Base-by-base conservation (phyloP, 2,329 filamentous ascomycete genomes). In the Aaosphaeria arxii region DNA sequence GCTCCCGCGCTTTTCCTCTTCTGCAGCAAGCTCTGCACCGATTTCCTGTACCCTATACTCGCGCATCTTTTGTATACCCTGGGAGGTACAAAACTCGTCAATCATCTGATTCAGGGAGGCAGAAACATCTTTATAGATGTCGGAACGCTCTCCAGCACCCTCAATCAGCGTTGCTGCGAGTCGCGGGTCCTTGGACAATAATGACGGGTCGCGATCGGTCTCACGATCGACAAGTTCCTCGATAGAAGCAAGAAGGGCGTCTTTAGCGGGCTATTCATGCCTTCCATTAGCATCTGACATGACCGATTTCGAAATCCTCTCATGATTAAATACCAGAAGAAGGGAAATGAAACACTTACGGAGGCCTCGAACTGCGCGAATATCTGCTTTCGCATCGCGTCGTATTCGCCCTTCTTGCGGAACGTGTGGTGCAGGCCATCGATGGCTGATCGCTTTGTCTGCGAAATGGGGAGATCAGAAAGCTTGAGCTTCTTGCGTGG, bases 341-440 rank as follows among this genome's bases (percentile, higher is more conserved):
- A 36, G 4, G 33, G 9, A 36, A 11, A 9, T 13, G 30, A 30
- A 42, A 38, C 49, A 58, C 80, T 49, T 78, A 89, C 87, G 57
- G 83, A 85, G 30, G 81, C 79, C 61, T 85, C 83, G 57, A 89
- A 89, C 49, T 88, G 84, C 41, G 87, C 82, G 81, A 88, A 90
- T 7, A 89, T 79, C 59, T 88, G 81, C 65, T 90, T 91, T 52
- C 88, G 84, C 54, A 91, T 81, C 11, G 80, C 75, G 70, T 94
- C 89, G 63, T 91, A 94, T 48, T 87, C 87, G 51, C 89, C 89
- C 70, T 89, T 90, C 73, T 91, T 92, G 72, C 91, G 91, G 74
- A 91, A 92, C 7, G 81, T 86, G 63, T 89, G 85, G n/a, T 88
- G 82, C 24, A 92, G 79, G 11, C 79, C 81, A 58, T 91, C 88